Evolutionary conservation across 176 grass and related monocot species (phyloP).

Genomic region (Zoysia japonica): DNA sequence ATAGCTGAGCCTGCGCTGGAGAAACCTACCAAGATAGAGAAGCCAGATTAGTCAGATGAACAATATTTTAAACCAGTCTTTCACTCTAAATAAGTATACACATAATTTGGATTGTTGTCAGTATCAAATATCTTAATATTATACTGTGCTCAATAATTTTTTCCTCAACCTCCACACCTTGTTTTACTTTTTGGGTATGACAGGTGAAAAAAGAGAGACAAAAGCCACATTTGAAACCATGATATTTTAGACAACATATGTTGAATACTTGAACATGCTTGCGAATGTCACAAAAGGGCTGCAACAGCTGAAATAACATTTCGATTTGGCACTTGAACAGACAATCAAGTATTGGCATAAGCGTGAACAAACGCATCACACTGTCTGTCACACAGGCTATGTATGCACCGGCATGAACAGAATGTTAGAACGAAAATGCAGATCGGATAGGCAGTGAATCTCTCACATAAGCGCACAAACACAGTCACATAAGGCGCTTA

Average conservation of each 20-base stretch:
- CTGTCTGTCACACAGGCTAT: background rate
- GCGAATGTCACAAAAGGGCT: too few species aligned
- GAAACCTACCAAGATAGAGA: conserved; percentile 64
- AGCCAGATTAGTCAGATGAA: background rate
- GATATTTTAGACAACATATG: background rate
- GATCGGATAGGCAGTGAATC: background rate
- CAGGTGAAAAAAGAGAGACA: background rate
- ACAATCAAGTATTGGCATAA: background rate
- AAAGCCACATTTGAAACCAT: background rate
- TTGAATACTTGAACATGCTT: background rate
- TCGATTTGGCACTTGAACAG: background rate
- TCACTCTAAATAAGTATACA: background rate
- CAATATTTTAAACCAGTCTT: background rate
- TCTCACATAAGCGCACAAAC: background rate
- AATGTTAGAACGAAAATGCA: background rate
- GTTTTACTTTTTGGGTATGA: background rate
- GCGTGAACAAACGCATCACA: background rate
- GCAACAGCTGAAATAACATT: background rate
- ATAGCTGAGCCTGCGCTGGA: conserved; percentile 82
- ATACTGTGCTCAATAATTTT: background rate
- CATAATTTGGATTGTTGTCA: conserved; percentile 5
- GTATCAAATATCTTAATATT: background rate
- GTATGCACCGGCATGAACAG: background rate
- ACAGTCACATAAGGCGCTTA: background rate
- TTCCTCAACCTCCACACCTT: background rate